Evolutionary conservation across 2,329 filamentous ascomycete genomes (phyloP).

Genomic region (Colletotrichum cereale): DNA sequence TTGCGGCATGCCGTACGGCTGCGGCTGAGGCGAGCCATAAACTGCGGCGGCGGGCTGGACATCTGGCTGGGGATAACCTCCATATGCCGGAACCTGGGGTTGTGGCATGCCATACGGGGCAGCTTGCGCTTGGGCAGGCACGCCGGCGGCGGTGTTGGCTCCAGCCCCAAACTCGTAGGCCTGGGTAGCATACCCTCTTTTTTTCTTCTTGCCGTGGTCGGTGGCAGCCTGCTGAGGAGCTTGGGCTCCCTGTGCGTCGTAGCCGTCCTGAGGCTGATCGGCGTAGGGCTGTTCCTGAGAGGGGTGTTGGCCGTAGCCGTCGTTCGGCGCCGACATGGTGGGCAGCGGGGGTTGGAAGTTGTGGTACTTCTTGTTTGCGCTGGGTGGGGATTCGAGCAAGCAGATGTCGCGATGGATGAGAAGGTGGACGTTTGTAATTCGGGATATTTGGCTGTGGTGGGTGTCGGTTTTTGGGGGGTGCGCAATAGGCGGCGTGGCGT

Average conservation of each 20-base stretch:
- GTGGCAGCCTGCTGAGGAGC: slow-evolving; percentile 49
- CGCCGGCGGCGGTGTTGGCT: slow-evolving; percentile 75
- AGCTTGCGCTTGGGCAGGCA: slow-evolving; percentile 55
- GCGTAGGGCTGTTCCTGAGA: slow-evolving; percentile 57
- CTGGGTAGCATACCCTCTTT: slow-evolving; percentile 92
- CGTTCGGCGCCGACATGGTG: slow-evolving; percentile 69
- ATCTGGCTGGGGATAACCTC: slow-evolving; percentile 69
- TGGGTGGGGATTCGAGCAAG: neutral
- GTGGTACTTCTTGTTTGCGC: slow-evolving; percentile 5
- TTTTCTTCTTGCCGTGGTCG: slow-evolving; percentile 81
- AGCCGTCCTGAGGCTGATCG: slow-evolving; percentile 51
- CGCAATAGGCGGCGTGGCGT: slow-evolving; percentile 35
- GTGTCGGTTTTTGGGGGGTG: slow-evolving; percentile 18
- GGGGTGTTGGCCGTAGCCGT: slow-evolving; percentile 66
- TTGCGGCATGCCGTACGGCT: slow-evolving; percentile 57
- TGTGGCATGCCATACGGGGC: slow-evolving; percentile 62
- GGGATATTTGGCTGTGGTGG: slow-evolving; percentile 9
- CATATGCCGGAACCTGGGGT: slow-evolving; percentile 64
- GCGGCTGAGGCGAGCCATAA: slow-evolving; percentile 57
- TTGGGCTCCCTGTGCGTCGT: slow-evolving; percentile 52
- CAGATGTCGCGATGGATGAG: slow-evolving; percentile 41
- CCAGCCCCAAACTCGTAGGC: slow-evolving; percentile 93
- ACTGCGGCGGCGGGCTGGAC: slow-evolving; percentile 53
- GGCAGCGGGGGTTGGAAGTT: slow-evolving; percentile 19
- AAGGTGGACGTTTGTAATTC: slow-evolving; percentile 18